Percentiles rank a stretch among this genome's conserved stretches.
Evolutionary conservation across 129 eudicot species (phyloP).

Genomic region (Scalesia atractyloides): DNA sequence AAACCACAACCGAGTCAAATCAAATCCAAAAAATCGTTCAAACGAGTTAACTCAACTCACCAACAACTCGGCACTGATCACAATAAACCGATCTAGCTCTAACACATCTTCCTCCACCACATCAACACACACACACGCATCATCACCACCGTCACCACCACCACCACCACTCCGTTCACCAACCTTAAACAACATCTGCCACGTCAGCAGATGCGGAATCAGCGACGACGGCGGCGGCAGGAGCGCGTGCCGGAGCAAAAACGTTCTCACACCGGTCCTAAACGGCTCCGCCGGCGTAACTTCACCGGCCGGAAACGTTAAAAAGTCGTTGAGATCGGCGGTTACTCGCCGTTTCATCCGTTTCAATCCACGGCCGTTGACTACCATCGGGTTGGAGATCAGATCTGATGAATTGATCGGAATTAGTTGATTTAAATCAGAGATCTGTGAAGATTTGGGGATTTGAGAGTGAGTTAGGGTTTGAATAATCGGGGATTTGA

Average conservation of each 20-base stretch:
- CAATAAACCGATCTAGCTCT: constrained; percentile 89
- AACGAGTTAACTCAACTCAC: constrained; percentile 66
- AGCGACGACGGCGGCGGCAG: constrained; percentile 73
- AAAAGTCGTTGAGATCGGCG: constrained; percentile 80
- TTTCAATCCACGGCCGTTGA: constrained; percentile 69
- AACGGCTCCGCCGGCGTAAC: constrained; percentile 50
- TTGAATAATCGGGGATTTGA: not conserved
- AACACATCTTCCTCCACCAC: constrained; percentile 85
- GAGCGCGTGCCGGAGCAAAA: constrained; percentile 66
- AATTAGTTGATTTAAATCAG: not conserved
- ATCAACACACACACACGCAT: constrained; percentile 62
- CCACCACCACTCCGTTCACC: constrained; percentile 42
- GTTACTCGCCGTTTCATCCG: constrained; percentile 89
- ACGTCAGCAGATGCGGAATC: constrained; percentile 71
- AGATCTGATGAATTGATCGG: constrained; percentile 22
- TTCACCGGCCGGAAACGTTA: constrained; percentile 65
- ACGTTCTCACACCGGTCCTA: constrained; percentile 52
- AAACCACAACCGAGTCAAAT: constrained; percentile 15
- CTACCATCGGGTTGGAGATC: constrained; percentile 52
- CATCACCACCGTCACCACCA: constrained; percentile 29
- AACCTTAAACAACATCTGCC: constrained; percentile 87
- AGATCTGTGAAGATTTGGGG: not conserved
- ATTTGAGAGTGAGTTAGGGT: constrained; percentile 10
- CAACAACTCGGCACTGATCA: constrained; percentile 99
- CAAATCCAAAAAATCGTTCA: constrained; percentile 15